These are phyloP conservation scores for Lagenidium sp. DNA, from an alignment of 352 stramenopile species.

Conservation along the genomic window DNA sequence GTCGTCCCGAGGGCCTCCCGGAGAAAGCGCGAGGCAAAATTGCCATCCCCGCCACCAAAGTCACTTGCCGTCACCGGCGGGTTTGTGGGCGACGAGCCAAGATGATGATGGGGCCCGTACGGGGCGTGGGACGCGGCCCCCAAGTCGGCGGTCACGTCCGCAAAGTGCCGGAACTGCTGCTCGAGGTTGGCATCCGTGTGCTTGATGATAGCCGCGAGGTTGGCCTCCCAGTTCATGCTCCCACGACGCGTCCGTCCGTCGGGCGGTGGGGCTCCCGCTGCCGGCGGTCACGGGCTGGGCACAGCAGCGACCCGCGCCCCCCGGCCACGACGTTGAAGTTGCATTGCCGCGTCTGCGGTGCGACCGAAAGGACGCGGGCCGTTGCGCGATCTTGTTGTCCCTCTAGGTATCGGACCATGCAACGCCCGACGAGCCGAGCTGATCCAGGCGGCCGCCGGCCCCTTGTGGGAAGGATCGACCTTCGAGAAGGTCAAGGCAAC, in stretches of 20 bases:
- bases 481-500: too few species aligned
- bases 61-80: not conserved
- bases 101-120: not conserved
- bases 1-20: conserved; percentile 13
- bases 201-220: conserved; percentile 75
- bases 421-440: too few species aligned
- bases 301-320: too few species aligned
- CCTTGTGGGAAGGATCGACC: too few species aligned
- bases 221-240: conserved; percentile 60
- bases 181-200: conserved; percentile 69
- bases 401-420: too few species aligned
- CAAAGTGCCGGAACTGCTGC: conserved; percentile 67
- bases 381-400: too few species aligned
- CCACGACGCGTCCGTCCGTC: too few species aligned
- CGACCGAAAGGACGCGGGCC: not conserved
- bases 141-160: conserved; percentile 24
- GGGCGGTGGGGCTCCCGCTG: not conserved
- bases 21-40: conserved; percentile 10
- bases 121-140: conserved; percentile 1
- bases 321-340: not conserved
- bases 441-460: too few species aligned
- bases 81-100: not conserved
- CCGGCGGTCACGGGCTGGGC: too few species aligned
- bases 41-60: not conserved
- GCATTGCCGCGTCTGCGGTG: not conserved